A percentile compares a stretch with the other conserved stretches of the same genome.
Conservation (phyloP, 306 rosid genomes). For the Glycine tomentella region DNA sequence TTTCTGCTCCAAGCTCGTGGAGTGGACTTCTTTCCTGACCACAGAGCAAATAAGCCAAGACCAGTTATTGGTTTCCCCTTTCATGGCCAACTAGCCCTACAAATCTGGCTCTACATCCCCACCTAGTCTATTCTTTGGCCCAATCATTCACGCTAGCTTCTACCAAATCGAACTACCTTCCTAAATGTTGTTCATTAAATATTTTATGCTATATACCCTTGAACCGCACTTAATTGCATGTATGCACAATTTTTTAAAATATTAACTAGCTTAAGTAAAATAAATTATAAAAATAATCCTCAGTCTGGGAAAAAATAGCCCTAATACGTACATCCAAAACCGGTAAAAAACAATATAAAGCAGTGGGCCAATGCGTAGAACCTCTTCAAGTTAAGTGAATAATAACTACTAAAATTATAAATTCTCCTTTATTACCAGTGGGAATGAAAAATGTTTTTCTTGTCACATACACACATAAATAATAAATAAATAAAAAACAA, state of each 20-base stretch:
- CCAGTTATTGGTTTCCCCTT: slow-evolving; percentile 21
- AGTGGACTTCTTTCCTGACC: not conserved
- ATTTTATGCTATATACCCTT: not conserved
- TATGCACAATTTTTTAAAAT: not conserved
- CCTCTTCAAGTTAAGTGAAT: not conserved
- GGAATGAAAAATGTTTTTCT: slow-evolving; percentile 7
- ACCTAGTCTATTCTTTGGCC: not conserved
- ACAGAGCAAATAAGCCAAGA: not conserved
- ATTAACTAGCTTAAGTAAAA: not conserved
- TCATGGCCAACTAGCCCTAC: not conserved
- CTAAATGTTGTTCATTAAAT: not conserved
- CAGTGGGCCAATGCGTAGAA: not conserved
- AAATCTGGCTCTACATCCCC: not conserved
- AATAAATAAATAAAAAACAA: not conserved
- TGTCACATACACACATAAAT: not conserved
- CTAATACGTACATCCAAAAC: not conserved
- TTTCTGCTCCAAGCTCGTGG: slow-evolving; percentile 1
- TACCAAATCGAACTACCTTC: not conserved
- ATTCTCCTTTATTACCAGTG: not conserved
- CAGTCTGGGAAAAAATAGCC: not conserved
- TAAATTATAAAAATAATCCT: not conserved
- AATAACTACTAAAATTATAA: not conserved
- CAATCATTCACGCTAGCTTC: slow-evolving; percentile 13
- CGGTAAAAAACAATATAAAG: not conserved
- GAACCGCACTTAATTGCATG: not conserved